These are phyloP conservation scores for Cardamine resedifolia DNA, from an alignment of 345 rosid species.

Conservation along the genomic window DNA sequence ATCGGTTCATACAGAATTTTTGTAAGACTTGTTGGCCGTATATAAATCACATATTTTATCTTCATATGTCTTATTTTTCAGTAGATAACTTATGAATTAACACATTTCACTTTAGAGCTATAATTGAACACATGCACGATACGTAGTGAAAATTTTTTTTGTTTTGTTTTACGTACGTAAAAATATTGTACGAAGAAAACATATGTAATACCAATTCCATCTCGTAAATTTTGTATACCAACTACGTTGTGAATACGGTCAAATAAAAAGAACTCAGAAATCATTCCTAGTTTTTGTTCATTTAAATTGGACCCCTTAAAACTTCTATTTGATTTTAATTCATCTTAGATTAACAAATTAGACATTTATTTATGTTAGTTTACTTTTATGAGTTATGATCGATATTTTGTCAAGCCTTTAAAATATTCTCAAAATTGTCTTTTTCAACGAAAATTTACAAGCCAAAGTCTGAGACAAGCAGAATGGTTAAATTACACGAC, in stretches of 20 bases:
- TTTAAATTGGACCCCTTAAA: too few species aligned
- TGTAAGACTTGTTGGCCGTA: too few species aligned
- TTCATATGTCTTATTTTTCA: too few species aligned
- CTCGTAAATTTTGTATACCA: neutral
- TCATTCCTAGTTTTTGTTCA: too few species aligned
- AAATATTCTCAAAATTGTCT: neutral
- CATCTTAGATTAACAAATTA: too few species aligned
- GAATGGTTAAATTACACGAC: neutral
- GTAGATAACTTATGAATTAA: neutral
- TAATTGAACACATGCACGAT: neutral
- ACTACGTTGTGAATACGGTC: too few species aligned
- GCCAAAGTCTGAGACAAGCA: neutral
- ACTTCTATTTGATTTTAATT: too few species aligned
- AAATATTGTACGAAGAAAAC: neutral
- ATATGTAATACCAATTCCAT: neutral
- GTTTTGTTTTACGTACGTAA: too few species aligned
- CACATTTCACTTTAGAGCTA: neutral
- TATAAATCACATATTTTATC: too few species aligned
- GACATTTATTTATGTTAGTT: neutral
- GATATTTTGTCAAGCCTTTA: neutral
- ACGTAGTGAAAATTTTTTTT: too few species aligned
- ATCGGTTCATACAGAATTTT: too few species aligned
- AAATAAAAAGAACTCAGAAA: too few species aligned
- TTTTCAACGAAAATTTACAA: neutral
- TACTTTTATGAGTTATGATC: neutral